Evolutionary conservation across 2,329 filamentous ascomycete genomes (phyloP).

Genomic region (Colletotrichum sp.): DNA sequence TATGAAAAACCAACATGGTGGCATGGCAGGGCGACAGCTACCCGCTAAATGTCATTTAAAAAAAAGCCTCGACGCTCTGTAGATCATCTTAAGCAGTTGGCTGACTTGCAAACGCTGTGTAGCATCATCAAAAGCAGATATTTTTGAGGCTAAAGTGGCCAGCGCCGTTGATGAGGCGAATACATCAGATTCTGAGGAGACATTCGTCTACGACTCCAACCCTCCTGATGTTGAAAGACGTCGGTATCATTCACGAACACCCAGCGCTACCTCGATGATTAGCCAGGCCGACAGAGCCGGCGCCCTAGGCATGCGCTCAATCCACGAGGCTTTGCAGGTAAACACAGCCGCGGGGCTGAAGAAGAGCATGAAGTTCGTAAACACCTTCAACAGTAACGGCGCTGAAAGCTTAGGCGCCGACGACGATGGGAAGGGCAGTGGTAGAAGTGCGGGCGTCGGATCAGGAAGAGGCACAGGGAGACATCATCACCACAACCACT

Average conservation of each 20-base stretch:
- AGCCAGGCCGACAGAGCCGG: constrained; percentile 69
- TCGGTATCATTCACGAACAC: constrained; percentile 90
- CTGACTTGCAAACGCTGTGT: constrained; percentile 50
- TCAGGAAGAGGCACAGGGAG: constrained; percentile 70
- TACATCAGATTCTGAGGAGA: constrained; percentile 97
- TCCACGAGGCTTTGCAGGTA: constrained; percentile 45
- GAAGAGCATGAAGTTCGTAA: constrained; percentile 96
- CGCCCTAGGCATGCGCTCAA: constrained; percentile 58
- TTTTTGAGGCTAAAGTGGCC: constrained; percentile 96
- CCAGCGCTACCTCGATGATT: constrained; percentile 85
- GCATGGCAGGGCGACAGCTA: neutral
- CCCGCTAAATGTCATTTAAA: constrained; percentile 23
- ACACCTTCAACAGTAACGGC: constrained; percentile 70
- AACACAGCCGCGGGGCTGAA: constrained; percentile 65
- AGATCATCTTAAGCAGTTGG: neutral
- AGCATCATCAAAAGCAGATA: constrained; percentile 95
- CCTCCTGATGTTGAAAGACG: constrained; percentile 73
- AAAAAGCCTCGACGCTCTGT: neutral
- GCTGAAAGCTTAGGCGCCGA: constrained; percentile 63
- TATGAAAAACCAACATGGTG: neutral
- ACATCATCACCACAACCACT: constrained; percentile 74
- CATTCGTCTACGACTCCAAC: constrained; percentile 98
- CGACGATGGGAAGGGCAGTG: constrained; percentile 68
- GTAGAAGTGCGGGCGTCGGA: constrained; percentile 62
- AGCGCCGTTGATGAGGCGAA: constrained; percentile 95